phyloP scores from a whole-genome alignment of 2,329 filamentous ascomycete genomes.

The Aspergillus floridensis region DNA sequence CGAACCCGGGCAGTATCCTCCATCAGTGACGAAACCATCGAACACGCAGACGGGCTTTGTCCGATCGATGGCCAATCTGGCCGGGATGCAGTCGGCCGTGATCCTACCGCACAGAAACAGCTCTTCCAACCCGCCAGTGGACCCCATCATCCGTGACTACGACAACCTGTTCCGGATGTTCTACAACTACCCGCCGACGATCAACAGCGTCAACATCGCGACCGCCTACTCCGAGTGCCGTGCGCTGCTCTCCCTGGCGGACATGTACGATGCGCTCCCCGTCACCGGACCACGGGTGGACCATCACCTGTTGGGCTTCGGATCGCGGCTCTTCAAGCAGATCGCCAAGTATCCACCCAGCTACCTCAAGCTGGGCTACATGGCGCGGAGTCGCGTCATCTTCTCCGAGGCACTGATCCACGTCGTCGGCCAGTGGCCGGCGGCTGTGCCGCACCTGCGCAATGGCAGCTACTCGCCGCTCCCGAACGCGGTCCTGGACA shows the following conservation, averaged over 20 bases:
- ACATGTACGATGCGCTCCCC: slow-evolving; percentile 86
- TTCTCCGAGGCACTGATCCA: slow-evolving; percentile 88
- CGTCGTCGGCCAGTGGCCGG: slow-evolving; percentile 91
- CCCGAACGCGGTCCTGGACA: slow-evolving; percentile 73
- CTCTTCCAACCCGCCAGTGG: slow-evolving; percentile 58
- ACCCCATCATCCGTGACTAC: slow-evolving; percentile 84
- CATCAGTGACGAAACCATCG: slow-evolving; percentile 62
- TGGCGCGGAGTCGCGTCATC: slow-evolving; percentile 78
- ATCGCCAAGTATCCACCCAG: slow-evolving; percentile 94
- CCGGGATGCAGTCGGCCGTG: slow-evolving; percentile 53
- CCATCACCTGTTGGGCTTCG: slow-evolving; percentile 90
- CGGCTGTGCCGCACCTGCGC: slow-evolving; percentile 72
- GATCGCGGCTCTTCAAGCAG: slow-evolving; percentile 88
- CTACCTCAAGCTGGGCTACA: slow-evolving; percentile 84
- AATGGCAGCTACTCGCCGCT: slow-evolving; percentile 54
- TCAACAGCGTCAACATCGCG: slow-evolving; percentile 85
- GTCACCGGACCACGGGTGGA: slow-evolving; percentile 88
- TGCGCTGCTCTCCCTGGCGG: slow-evolving; percentile 79
- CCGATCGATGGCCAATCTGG: slow-evolving; percentile 80
- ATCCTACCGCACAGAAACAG: slow-evolving; percentile 49
- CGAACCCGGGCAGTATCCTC: slow-evolving; percentile 44
- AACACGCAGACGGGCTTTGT: slow-evolving; percentile 70
- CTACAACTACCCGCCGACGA: slow-evolving; percentile 82
- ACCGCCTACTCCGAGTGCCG: slow-evolving; percentile 94
- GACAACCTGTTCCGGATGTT: slow-evolving; percentile 94